Base-by-base conservation (phyloP, 768 basidiomycete genomes). In the Rhizopogon roseolus region DNA sequence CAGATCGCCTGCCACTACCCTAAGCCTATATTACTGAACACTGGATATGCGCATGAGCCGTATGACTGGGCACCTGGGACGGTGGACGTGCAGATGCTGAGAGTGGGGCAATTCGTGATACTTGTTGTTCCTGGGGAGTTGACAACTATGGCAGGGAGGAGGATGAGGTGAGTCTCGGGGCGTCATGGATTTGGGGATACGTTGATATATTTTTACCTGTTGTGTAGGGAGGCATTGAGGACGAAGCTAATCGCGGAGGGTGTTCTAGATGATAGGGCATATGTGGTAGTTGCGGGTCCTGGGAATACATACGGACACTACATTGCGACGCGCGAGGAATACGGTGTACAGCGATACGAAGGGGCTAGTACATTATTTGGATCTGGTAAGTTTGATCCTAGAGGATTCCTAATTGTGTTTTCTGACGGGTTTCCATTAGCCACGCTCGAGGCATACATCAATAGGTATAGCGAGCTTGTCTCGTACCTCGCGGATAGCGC, bases 341-440 rank as follows among this genome's bases (percentile, higher is more conserved):
- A 88, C 64, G 68, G 75, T 22, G 69, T 87, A 13, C 90, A 91
- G 66, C 77, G 90, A 48, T 90, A 90, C 59, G 90, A 91, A 69
- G 90, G 88, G 48, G 88, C 86, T 1, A 90, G 88, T 41, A 90
- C 86, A 8, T 75, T 90, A 42, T 90, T 82, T 66, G 89, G 90
- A 38, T 81, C 76, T 54, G 79, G 90, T 90, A 58, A 65, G 84
- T 74, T 4, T n/a, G 17, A 43, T 22, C 41, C 50, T 29, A 4
- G 4, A 9, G 17, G 6, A 16, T 22, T 13, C 4, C 34, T 14
- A 8, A 9, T 51, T 1, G 22, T 36, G 28, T 55, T 22, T 32
- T 50, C 41, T 22, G 50, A 19, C 14, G 11, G 14, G 19, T 51
- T 11, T 50, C 6, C 8, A 44, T 1, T 58, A 89, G 87, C 75